These are phyloP conservation scores for Phytophthora podocarpi DNA, from an alignment of 352 stramenopile species.

Conservation along the genomic window DNA sequence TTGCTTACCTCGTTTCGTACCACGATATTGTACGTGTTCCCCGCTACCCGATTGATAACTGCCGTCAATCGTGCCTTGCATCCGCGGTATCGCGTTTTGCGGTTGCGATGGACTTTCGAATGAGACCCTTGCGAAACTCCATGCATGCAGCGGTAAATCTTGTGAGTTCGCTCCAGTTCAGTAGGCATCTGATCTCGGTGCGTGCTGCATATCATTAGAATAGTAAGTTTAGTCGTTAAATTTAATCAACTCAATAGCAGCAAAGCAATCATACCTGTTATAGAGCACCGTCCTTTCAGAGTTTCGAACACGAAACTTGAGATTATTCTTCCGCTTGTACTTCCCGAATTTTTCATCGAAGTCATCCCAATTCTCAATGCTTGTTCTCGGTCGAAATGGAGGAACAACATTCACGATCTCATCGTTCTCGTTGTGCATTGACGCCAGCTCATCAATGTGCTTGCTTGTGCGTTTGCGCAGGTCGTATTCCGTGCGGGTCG, in stretches of 20 bases:
- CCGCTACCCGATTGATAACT: not conserved
- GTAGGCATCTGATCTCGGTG: not conserved
- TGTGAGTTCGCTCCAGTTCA: slow-evolving; percentile 1
- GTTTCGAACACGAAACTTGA: not conserved
- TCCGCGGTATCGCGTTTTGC: not conserved
- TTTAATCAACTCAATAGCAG: not conserved
- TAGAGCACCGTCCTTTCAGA: not conserved
- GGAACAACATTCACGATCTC: too few species aligned
- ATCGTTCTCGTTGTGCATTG: too few species aligned
- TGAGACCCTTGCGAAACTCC: slow-evolving; percentile 6
- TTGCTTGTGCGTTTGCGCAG: too few species aligned
- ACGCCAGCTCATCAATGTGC: too few species aligned
- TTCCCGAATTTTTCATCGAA: not conserved
- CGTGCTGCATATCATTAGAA: not conserved
- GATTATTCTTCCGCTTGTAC: slow-evolving; percentile 5
- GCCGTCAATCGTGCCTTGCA: slow-evolving; percentile 7
- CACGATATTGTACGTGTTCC: not conserved
- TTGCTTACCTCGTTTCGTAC: slow-evolving; percentile 3
- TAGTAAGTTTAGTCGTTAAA: not conserved
- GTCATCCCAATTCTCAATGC: not conserved
- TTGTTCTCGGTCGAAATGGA: too few species aligned
- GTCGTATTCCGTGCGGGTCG: too few species aligned
- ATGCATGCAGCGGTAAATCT: slow-evolving; percentile 12
- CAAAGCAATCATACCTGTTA: not conserved
- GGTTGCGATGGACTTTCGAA: slow-evolving; percentile 6